Percentiles rank a stretch among this genome's conserved stretches.
Evolutionary conservation across 192 early-diverging fungal genomes (phyloP).

Genomic region (Coemansia sp.): DNA sequence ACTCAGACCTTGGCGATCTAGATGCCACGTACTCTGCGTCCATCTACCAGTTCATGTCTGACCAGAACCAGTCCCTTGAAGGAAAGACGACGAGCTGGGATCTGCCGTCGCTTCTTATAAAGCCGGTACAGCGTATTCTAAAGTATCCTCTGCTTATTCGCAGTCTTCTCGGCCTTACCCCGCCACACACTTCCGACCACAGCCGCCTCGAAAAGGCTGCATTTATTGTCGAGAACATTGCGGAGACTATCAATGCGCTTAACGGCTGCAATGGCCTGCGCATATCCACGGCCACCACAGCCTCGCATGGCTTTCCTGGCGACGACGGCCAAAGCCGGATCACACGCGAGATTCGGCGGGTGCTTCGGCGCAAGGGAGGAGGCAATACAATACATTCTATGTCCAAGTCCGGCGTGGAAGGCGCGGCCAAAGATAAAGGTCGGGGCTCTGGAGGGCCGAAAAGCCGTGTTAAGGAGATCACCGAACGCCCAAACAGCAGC

Average conservation of each 20-base stretch:
- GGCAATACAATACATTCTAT: slow-evolving; percentile 27
- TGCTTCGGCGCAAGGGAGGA: slow-evolving; percentile 40
- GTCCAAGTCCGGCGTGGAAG: slow-evolving; percentile 29
- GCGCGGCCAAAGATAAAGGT: slow-evolving; percentile 19
- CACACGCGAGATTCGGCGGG: slow-evolving; percentile 46
- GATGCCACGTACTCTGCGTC: slow-evolving; percentile 23
- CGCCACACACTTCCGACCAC: slow-evolving; percentile 35
- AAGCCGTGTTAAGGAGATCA: slow-evolving; percentile 17
- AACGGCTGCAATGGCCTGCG: slow-evolving; percentile 33
- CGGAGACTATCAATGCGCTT: slow-evolving; percentile 47
- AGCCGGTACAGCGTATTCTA: slow-evolving; percentile 97
- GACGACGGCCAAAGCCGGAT: slow-evolving; percentile 47
- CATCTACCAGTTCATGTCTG: slow-evolving; percentile 27
- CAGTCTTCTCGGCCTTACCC: slow-evolving; percentile 39
- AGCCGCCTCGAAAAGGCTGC: slow-evolving; percentile 44
- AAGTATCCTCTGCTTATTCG: slow-evolving; percentile 91
- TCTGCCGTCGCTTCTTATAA: slow-evolving; percentile 86
- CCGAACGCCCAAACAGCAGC: slow-evolving; percentile 2
- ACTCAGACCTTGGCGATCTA: slow-evolving; percentile 27
- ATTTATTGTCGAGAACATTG: slow-evolving; percentile 45
- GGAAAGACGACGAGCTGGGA: slow-evolving; percentile 90
- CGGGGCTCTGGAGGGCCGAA: slow-evolving; percentile 23
- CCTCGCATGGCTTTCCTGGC: slow-evolving; percentile 9
- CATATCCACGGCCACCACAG: slow-evolving; percentile 35
- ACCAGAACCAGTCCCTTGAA: slow-evolving; percentile 42